These are phyloP conservation scores for Chlorencoelia australis DNA, from an alignment of 2,329 filamentous ascomycete genomes.

Conservation along the genomic window DNA sequence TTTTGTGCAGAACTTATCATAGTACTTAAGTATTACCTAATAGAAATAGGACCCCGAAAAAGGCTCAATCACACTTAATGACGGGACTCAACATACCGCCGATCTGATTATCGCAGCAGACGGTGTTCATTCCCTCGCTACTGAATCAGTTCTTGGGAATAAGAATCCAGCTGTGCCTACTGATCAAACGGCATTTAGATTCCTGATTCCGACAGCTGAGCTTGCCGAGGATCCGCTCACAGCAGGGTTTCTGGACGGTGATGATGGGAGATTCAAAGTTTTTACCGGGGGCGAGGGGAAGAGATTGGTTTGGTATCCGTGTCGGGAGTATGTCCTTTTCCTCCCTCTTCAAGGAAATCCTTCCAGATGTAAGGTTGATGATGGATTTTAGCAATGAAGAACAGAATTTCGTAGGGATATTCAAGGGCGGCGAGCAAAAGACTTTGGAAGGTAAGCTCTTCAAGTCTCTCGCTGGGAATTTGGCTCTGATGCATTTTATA, in stretches of 20 bases:
- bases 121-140: conserved; percentile 31
- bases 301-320: conserved; percentile 40
- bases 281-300: conserved; percentile 34
- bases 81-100: conserved; percentile 33
- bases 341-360: too few species aligned
- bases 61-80: conserved; percentile 35
- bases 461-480: too few species aligned
- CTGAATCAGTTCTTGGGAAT: background rate
- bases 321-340: conserved; percentile 33
- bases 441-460: too few species aligned
- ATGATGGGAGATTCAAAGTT: conserved; percentile 22
- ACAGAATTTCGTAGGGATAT: conserved; percentile 36
- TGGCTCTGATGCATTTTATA: too few species aligned
- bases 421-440: too few species aligned
- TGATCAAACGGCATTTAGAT: conserved; percentile 19
- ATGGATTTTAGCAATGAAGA: conserved; percentile 25
- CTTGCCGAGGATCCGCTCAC: conserved; percentile 29
- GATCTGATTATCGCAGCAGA: conserved; percentile 47
- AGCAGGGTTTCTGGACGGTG: conserved; percentile 23
- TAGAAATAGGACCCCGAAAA: conserved; percentile 7
- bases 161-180: conserved; percentile 2
- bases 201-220: conserved; percentile 15
- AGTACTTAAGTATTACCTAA: conserved; percentile 21
- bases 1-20: conserved; percentile 28
- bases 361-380: conserved; percentile 37